Conservation (phyloP, 176 grass and related monocot species). For the Tillandsia leiboldiana region DNA sequence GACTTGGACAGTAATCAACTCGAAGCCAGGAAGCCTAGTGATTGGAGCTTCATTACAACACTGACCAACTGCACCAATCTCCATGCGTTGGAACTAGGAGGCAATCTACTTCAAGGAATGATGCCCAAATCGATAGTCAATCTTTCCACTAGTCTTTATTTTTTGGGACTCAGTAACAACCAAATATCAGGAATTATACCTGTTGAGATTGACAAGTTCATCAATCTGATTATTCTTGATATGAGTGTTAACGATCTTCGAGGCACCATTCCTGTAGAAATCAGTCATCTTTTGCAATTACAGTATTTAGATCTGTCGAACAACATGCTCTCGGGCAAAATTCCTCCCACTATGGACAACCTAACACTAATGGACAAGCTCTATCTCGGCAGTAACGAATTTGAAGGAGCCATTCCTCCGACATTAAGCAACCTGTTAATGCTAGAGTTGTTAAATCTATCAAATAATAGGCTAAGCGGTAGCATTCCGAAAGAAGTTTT, state of each 20-base stretch:
- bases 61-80: slow-evolving; percentile 24
- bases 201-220: slow-evolving; percentile 24
- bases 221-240: slow-evolving; percentile 9
- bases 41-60: slow-evolving; percentile 29
- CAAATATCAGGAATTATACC: slow-evolving; percentile 25
- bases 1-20: slow-evolving; percentile 7
- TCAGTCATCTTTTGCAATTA: slow-evolving; percentile 18
- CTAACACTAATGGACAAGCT: background rate
- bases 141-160: slow-evolving; percentile 14
- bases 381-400: background rate
- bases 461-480: slow-evolving; percentile 23
- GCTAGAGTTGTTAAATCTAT: slow-evolving; percentile 16
- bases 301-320: slow-evolving; percentile 1
- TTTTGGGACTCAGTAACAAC: slow-evolving; percentile 4
- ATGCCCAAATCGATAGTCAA: slow-evolving; percentile 27
- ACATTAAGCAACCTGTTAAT: background rate
- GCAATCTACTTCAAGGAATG: slow-evolving; percentile 22
- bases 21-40: background rate
- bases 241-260: slow-evolving; percentile 6
- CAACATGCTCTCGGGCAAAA: slow-evolving; percentile 17
- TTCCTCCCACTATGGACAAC: slow-evolving; percentile 14
- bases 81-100: background rate
- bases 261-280: slow-evolving; percentile 14
- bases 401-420: slow-evolving; percentile 1
- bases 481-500: slow-evolving; percentile 22